Evolutionary conservation across 2,329 filamentous ascomycete genomes (phyloP).

Genomic region (Fusarium goolgardi): DNA sequence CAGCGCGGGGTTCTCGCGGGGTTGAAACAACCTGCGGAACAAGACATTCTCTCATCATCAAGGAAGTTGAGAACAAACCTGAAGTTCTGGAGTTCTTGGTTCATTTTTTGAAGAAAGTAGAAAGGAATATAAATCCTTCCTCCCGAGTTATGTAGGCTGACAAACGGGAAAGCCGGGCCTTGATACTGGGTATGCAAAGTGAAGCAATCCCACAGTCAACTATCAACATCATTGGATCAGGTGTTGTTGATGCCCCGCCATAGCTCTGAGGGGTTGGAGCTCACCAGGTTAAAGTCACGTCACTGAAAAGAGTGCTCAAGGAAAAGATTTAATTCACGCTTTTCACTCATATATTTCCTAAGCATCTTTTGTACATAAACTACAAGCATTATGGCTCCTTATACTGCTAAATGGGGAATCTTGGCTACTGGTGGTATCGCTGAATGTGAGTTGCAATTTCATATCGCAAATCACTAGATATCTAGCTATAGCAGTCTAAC

Average conservation of each 20-base stretch:
- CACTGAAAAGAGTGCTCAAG: slow-evolving; percentile 5
- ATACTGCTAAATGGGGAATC: slow-evolving; percentile 68
- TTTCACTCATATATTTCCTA: not conserved
- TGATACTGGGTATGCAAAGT: slow-evolving; percentile 21
- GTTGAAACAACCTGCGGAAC: not conserved
- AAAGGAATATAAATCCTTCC: not conserved
- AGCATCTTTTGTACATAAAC: not conserved
- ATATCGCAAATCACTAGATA: not conserved
- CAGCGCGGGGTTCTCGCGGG: not conserved
- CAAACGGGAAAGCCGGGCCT: slow-evolving; percentile 1
- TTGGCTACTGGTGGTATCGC: slow-evolving; percentile 71
- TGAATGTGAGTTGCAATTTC: slow-evolving; percentile 57
- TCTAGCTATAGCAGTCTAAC: not conserved
- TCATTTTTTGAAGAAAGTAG: too few species aligned
- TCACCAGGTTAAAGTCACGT: slow-evolving; percentile 28
- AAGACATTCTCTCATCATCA: not conserved
- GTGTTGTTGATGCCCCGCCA: slow-evolving; percentile 26
- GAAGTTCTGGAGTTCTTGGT: not conserved
- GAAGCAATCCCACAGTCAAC: slow-evolving; percentile 23
- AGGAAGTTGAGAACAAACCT: not conserved
- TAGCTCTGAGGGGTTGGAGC: slow-evolving; percentile 30
- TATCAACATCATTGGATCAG: slow-evolving; percentile 16
- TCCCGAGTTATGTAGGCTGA: slow-evolving; percentile 6
- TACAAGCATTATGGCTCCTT: slow-evolving; percentile 56
- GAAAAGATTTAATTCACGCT: not conserved